Conservation (phyloP, 805 yeast species). For the Kregervanrija fluxuum region DNA sequence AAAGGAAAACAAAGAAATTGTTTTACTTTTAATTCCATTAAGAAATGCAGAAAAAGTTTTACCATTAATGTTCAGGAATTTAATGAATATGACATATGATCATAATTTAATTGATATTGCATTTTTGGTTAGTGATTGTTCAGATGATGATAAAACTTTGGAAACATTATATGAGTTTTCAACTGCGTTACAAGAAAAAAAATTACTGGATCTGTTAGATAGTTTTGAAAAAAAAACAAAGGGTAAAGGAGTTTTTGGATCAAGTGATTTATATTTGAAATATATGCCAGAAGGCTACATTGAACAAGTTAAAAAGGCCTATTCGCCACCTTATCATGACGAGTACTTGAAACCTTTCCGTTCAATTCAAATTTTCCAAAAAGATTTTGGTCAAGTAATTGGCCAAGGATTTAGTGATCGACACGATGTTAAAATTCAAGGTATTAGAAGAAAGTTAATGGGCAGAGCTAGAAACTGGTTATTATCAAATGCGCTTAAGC, state of each 20-base stretch:
- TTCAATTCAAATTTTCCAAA: conserved; percentile 70
- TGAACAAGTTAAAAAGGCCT: conserved; percentile 49
- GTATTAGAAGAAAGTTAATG: conserved; percentile 76
- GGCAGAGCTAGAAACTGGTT: conserved; percentile 86
- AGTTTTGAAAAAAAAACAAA: conserved; percentile 31
- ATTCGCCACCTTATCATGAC: conserved; percentile 57
- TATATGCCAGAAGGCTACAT: conserved; percentile 63
- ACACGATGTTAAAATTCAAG: conserved; percentile 81
- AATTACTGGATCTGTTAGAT: conserved; percentile 43
- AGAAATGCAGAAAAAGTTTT: conserved; percentile 72
- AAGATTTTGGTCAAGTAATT: conserved; percentile 76
- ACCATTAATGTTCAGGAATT: conserved; percentile 76
- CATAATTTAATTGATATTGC: conserved; percentile 76
- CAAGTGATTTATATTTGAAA: conserved; percentile 54
- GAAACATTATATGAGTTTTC: conserved; percentile 60
- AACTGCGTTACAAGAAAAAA: conserved; percentile 64
- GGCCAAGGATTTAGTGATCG: conserved; percentile 83
- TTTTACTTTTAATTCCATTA: conserved; percentile 66
- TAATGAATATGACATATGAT: conserved; percentile 82
- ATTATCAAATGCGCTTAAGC: conserved; percentile 62
- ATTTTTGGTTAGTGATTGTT: conserved; percentile 74
- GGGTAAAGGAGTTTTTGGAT: conserved; percentile 37
- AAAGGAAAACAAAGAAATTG: conserved; percentile 46
- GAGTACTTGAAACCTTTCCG: conserved; percentile 66
- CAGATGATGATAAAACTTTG: conserved; percentile 56